phyloP scores from a whole-genome alignment of 495 filamentous ascomycete species.

The Aspergillus bertholletiae region DNA sequence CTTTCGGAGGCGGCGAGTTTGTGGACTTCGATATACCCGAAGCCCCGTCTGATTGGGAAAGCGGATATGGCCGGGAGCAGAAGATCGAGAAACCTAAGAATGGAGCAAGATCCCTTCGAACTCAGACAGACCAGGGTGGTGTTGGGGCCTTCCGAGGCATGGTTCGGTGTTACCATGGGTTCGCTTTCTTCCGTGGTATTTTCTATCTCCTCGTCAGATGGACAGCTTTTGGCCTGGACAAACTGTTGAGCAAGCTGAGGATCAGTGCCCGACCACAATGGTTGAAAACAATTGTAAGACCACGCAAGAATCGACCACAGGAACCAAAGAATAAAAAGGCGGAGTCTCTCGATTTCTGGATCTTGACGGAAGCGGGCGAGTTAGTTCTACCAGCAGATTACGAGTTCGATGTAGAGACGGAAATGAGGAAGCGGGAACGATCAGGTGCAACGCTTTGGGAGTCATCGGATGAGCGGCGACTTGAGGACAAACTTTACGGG shows the following conservation, averaged over 20 bases:
- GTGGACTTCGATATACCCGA: conserved; percentile 34
- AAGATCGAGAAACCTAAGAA: conserved; percentile 50
- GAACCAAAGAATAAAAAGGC: conserved; percentile 15
- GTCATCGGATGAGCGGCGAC: conserved; percentile 53
- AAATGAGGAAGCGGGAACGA: conserved; percentile 57
- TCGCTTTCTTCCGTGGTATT: conserved; percentile 71
- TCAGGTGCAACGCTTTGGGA: conserved; percentile 31
- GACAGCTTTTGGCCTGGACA: conserved; percentile 51
- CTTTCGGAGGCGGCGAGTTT: conserved; percentile 28
- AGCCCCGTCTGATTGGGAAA: conserved; percentile 35
- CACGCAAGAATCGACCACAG: conserved; percentile 14
- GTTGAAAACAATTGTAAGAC: conserved; percentile 42
- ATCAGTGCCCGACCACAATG: conserved; percentile 60
- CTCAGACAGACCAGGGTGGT: conserved; percentile 53
- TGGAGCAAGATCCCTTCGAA: conserved; percentile 30
- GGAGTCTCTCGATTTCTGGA: conserved; percentile 55
- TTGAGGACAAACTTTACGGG: conserved; percentile 69
- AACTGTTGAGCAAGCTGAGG: conserved; percentile 55
- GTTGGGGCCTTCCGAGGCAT: conserved; percentile 74
- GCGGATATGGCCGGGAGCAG: conserved; percentile 69
- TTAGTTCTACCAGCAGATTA: conserved; percentile 53
- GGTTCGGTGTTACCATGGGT: conserved; percentile 66
- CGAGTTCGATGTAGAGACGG: conserved; percentile 72
- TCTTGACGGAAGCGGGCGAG: conserved; percentile 51
- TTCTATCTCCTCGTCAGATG: conserved; percentile 61